Percentiles rank a stretch among this genome's conserved stretches.
phyloP scores from a whole-genome alignment of 305 asterid genomes.

The Fraxinus floribunda region DNA sequence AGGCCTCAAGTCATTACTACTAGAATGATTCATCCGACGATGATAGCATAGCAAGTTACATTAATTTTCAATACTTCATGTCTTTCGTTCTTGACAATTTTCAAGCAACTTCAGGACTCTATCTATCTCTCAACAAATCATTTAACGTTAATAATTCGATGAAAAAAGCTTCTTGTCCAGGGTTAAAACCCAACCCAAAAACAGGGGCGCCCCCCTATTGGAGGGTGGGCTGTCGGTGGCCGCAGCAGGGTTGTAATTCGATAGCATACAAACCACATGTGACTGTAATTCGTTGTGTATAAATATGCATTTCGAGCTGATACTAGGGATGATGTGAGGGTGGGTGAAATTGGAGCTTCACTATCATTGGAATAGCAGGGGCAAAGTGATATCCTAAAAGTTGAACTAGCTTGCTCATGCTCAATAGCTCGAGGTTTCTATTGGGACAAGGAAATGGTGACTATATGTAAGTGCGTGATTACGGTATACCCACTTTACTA shows the following conservation, averaged over 20 bases:
- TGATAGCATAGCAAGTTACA: not conserved
- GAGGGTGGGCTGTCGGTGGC: too few relatives aligned
- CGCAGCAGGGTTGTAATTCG: too few relatives aligned
- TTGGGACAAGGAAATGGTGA: not conserved
- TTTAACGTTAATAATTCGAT: not conserved
- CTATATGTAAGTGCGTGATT: not conserved
- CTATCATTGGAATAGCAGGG: not conserved
- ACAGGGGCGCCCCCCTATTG: too few relatives aligned
- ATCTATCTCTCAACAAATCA: not conserved
- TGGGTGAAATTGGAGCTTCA: not conserved
- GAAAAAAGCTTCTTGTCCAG: too few relatives aligned
- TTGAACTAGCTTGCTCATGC: not conserved
- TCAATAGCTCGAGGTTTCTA: not conserved
- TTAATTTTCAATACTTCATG: too few relatives aligned
- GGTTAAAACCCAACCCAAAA: too few relatives aligned
- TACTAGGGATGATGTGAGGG: not conserved
- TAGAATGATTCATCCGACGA: not conserved
- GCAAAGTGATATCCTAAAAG: not conserved
- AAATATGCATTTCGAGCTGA: not conserved
- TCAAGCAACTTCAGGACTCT: not conserved
- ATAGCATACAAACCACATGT: not conserved
- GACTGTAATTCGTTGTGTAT: not conserved
- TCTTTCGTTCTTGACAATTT: not conserved
- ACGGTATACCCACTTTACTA: not conserved
- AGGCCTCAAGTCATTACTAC: not conserved